Percentiles rank a stretch among this genome's conserved stretches.
phyloP scores from a whole-genome alignment of 2,329 filamentous ascomycete genomes.

The Periglandula ipomoeae region DNA sequence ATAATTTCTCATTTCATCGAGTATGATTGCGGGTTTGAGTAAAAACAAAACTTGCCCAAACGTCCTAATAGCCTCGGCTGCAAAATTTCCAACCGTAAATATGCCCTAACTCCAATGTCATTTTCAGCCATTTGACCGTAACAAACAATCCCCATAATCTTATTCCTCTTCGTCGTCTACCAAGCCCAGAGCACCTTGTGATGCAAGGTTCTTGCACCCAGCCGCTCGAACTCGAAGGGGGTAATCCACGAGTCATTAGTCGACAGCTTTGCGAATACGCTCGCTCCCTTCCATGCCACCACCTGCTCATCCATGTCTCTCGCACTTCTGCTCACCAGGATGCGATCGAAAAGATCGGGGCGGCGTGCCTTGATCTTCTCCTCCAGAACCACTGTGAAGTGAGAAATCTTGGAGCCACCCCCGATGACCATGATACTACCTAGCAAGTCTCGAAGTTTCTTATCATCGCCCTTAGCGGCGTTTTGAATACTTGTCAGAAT shows the following conservation, averaged over 20 bases:
- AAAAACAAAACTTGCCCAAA: neutral
- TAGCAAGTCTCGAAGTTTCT: conserved; percentile 83
- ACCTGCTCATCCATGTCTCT: conserved; percentile 94
- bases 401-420: conserved; percentile 70
- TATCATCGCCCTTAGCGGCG: conserved; percentile 80
- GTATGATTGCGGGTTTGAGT: too few relatives aligned
- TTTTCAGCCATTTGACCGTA: neutral
- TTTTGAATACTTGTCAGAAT: conserved; percentile 85
- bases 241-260: conserved; percentile 96
- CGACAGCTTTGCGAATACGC: conserved; percentile 84
- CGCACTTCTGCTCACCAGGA: conserved; percentile 61
- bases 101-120: conserved; percentile 4
- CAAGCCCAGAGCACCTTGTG: conserved; percentile 66
- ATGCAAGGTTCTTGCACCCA: conserved; percentile 73
- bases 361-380: conserved; percentile 63
- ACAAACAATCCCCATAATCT: neutral
- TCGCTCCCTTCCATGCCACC: conserved; percentile 96
- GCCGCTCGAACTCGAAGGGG: conserved; percentile 74
- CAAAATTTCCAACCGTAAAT: neutral
- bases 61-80: neutral
- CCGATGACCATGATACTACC: conserved; percentile 87
- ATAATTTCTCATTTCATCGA: too few relatives aligned
- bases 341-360: conserved; percentile 50
- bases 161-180: conserved; percentile 22
- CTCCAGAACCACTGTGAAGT: conserved; percentile 76